Base-by-base conservation (phyloP, 129 eudicot genomes). In the Escallonia herrerae region DNA sequence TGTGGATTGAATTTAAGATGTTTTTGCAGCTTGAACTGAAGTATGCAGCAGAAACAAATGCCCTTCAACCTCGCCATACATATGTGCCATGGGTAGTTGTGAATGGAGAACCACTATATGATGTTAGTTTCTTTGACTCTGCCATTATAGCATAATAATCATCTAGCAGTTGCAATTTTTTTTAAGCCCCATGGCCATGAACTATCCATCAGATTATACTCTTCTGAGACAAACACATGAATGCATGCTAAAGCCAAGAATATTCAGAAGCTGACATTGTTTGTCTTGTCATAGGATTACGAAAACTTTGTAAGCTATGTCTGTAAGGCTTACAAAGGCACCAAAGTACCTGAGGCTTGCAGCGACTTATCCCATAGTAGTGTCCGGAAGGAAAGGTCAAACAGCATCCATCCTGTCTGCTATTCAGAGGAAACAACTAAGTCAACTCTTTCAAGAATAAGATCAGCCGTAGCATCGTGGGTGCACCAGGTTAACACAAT, bases 21-120 rank as follows among this genome's bases (percentile, higher is more conserved):
- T 62, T 46, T 61, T 0, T 80, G 69, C 86, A 88, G 96, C 95
- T 91, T 66, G 82, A 84, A 71, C 83, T 87, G 56, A 63, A 71
- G 69, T 87, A 86, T 55, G 97, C 95, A 40, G 90, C 74, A 4
- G 78, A 63, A 43, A 94, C 99, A 62, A 73, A 80, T 67, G 71
- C 87, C 59, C 99, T 94, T 51, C 59, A 89, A 74, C 99, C 99
- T 60, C 97, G 90, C 38, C 95, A 89, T 64, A 73, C 66, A 62
- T 94, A 89, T 40, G 99, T 94, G 57, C 99, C 99, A 40, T 94
- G 99, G 99, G 91, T 94, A 8, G 86, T 78, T 69, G 95, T 94
- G 41, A 84, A 94, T 56, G 97, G 99, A 65, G 71, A 86, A 60
- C 99, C 99, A 43, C 84, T 94, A 22, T 84, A 86, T 11, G 99